These are phyloP conservation scores for Prunus fruticosa DNA, from an alignment of 306 rosid genomes.

Conservation along the genomic window DNA sequence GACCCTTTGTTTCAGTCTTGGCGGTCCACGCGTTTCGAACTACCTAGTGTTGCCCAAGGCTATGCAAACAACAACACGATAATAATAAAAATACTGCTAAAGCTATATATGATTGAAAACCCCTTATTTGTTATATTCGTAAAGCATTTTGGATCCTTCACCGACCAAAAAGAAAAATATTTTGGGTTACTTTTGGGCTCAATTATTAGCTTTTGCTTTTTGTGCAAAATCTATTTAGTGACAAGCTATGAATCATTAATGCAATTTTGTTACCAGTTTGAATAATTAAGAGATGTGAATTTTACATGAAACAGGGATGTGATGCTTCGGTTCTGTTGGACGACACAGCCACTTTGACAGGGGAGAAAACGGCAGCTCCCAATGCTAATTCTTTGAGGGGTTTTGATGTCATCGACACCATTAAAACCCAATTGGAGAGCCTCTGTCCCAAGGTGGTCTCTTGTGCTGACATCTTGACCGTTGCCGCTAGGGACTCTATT, in stretches of 20 bases:
- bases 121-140: too few relatives aligned
- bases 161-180: too few relatives aligned
- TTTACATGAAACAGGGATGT: constrained; percentile 46
- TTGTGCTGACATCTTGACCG: constrained; percentile 60
- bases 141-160: too few relatives aligned
- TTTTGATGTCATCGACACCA: constrained; percentile 50
- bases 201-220: too few relatives aligned
- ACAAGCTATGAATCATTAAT: too few relatives aligned
- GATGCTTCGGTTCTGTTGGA: constrained; percentile 66
- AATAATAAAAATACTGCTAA: not conserved
- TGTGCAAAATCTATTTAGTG: too few relatives aligned
- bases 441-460: constrained; percentile 51
- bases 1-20: not conserved
- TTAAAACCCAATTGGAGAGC: constrained; percentile 47
- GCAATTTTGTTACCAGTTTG: not conserved
- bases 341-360: constrained; percentile 56
- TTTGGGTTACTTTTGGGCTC: too few relatives aligned
- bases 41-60: too few relatives aligned
- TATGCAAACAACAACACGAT: too few relatives aligned
- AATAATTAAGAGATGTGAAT: not conserved
- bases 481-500: constrained; percentile 67
- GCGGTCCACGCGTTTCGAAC: not conserved
- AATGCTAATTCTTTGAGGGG: constrained; percentile 55
- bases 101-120: too few relatives aligned
- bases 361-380: constrained; percentile 57